Conservation (phyloP, 805 yeast genomes). For the Starmerella cellae region DNA sequence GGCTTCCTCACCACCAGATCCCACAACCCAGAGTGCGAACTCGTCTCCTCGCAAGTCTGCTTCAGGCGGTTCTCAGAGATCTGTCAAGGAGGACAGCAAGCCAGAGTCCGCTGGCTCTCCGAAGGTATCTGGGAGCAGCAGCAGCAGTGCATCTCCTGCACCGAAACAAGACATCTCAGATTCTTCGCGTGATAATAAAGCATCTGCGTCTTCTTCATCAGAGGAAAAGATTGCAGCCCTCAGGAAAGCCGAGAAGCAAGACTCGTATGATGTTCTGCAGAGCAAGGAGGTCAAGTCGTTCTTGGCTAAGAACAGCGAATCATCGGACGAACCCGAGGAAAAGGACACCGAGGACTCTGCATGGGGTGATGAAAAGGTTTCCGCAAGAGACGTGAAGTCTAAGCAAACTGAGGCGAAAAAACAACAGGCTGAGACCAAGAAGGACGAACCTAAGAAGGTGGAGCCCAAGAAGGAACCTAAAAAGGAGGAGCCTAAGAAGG, state of each 20-base stretch:
- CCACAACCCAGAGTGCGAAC: not conserved
- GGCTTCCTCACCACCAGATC: slow-evolving; percentile 1
- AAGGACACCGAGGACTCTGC: slow-evolving; percentile 16
- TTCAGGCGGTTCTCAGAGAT: slow-evolving; percentile 17
- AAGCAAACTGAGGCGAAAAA: slow-evolving; percentile 18
- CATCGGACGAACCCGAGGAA: slow-evolving; percentile 31
- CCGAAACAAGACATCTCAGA: slow-evolving; percentile 18
- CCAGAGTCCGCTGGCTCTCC: slow-evolving; percentile 23
- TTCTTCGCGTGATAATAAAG: not conserved
- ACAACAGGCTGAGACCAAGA: slow-evolving; percentile 3
- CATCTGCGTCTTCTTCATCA: not conserved
- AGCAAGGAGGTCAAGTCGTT: slow-evolving; percentile 37
- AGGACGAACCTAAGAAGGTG: slow-evolving; percentile 9
- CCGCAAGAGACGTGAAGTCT: slow-evolving; percentile 18
- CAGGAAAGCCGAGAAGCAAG: slow-evolving; percentile 31
- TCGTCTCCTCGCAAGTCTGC: slow-evolving; percentile 5
- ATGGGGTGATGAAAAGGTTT: slow-evolving; percentile 30
- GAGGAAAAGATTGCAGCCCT: slow-evolving; percentile 21
- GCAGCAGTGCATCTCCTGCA: slow-evolving; percentile 19
- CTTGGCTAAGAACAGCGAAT: slow-evolving; percentile 37
- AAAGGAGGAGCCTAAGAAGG: slow-evolving; percentile 1
- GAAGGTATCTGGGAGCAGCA: slow-evolving; percentile 27
- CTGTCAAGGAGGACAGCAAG: not conserved
- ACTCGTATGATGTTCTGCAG: slow-evolving; percentile 38
- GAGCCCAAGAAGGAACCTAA: slow-evolving; percentile 1